phyloP scores from a whole-genome alignment of 2,329 filamentous ascomycete species.

The Stachybotrys elegans region DNA sequence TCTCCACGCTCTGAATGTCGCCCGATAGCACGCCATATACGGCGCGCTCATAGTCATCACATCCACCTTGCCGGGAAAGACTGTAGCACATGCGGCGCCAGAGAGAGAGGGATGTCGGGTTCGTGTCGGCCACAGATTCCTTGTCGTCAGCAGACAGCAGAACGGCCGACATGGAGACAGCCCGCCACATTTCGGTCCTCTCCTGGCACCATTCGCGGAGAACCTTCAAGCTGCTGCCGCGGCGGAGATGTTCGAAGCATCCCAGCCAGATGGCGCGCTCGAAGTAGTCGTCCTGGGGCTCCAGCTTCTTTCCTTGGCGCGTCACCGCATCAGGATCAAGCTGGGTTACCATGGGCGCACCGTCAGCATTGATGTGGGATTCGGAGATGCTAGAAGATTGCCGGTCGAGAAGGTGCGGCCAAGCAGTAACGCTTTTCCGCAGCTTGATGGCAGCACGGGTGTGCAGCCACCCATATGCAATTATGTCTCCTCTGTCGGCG shows the following conservation, averaged over 20 bases:
- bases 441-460: conserved; percentile 87
- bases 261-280: conserved; percentile 89
- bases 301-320: conserved; percentile 70
- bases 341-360: conserved; percentile 70
- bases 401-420: conserved; percentile 60
- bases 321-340: conserved; percentile 88
- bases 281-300: conserved; percentile 80
- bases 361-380: conserved; percentile 53
- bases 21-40: conserved; percentile 90
- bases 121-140: conserved; percentile 28
- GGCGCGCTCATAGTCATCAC: conserved; percentile 76
- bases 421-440: conserved; percentile 72
- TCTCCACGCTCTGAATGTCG: conserved; percentile 71
- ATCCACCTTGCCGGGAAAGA: conserved; percentile 62
- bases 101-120: conserved; percentile 47
- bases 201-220: conserved; percentile 84
- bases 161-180: conserved; percentile 72
- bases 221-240: conserved; percentile 68
- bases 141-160: conserved; percentile 49
- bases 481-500: conserved; percentile 74
- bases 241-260: conserved; percentile 88
- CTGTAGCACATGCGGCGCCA: conserved; percentile 77
- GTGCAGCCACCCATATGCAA: conserved; percentile 87
- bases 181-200: conserved; percentile 83
- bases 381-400: conserved; percentile 51